These are phyloP conservation scores for Apiotrichum gamsii DNA, from an alignment of 1,284 basidiomycete species.

Conservation along the genomic window DNA sequence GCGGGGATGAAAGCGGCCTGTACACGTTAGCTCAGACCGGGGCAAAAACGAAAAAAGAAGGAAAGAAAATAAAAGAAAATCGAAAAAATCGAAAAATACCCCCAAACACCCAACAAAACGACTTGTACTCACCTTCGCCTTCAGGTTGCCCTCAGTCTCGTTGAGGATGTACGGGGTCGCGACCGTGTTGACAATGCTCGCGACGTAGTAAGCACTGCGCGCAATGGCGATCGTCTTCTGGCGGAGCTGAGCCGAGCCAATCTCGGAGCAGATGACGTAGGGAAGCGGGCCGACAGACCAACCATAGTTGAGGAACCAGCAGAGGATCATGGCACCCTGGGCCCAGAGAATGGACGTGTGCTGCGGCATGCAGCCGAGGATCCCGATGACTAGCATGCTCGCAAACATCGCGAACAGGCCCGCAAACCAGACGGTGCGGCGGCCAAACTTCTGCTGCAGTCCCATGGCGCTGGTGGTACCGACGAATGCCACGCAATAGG, in stretches of 20 bases:
- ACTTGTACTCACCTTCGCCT: too few species aligned
- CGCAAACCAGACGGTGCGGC: conserved; percentile 46
- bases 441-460: conserved; percentile 22
- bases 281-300: conserved; percentile 29
- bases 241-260: conserved; percentile 43
- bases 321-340: conserved; percentile 2
- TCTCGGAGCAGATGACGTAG: conserved; percentile 44
- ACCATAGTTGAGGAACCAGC: conserved; percentile 14
- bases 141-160: conserved; percentile 18
- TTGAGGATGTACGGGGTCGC: conserved; percentile 20
- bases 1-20: conserved; percentile 18
- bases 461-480: conserved; percentile 1
- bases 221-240: conserved; percentile 49
- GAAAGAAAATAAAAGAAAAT: too few species aligned
- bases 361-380: conserved; percentile 30
- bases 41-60: too few species aligned
- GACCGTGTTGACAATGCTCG: conserved; percentile 20
- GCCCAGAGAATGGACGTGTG: background rate
- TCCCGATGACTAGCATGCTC: conserved; percentile 47
- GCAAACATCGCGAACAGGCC: conserved; percentile 44
- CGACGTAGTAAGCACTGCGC: conserved; percentile 46
- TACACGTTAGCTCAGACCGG: too few species aligned
- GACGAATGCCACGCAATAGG: conserved; percentile 3
- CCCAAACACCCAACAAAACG: too few species aligned
- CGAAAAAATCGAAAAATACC: too few species aligned